Percentiles rank a stretch among this genome's conserved stretches.
phyloP scores from a whole-genome alignment of 148 eudicot genomes.

The Talinum fruticosum region DNA sequence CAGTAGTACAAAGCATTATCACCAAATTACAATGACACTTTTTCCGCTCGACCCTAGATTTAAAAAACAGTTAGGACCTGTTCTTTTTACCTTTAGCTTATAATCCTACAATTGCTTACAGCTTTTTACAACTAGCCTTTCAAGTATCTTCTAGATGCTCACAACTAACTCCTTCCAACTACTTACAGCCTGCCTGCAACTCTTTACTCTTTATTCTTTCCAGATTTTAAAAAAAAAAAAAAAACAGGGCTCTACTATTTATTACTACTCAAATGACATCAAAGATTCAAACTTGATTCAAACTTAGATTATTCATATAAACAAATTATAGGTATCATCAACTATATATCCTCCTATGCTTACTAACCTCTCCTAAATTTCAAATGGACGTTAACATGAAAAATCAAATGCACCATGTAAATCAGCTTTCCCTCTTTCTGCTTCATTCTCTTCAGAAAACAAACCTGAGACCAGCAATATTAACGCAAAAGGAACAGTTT shows the following conservation, averaged over 20 bases:
- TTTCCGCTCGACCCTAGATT: neutral
- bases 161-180: too few relatives aligned
- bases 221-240: too few relatives aligned
- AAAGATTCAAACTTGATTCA: too few relatives aligned
- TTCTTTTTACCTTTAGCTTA: too few relatives aligned
- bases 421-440: neutral
- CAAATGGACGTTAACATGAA: neutral
- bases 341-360: neutral
- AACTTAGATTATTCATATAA: neutral
- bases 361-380: neutral
- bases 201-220: too few relatives aligned
- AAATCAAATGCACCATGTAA: neutral
- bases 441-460: neutral
- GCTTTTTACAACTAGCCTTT: too few relatives aligned
- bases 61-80: too few relatives aligned
- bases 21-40: neutral
- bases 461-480: neutral
- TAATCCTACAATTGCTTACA: too few relatives aligned
- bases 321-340: slow-evolving; percentile 1
- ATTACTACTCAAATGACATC: neutral
- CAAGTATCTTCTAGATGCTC: too few relatives aligned
- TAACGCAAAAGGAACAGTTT: neutral
- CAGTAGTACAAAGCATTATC: too few relatives aligned
- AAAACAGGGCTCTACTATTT: too few relatives aligned
- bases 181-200: too few relatives aligned